Percentiles rank a stretch among this genome's conserved stretches.
Evolutionary conservation across 1,284 basidiomycete genomes (phyloP).

Genomic region (Pisolithus thermaeus): DNA sequence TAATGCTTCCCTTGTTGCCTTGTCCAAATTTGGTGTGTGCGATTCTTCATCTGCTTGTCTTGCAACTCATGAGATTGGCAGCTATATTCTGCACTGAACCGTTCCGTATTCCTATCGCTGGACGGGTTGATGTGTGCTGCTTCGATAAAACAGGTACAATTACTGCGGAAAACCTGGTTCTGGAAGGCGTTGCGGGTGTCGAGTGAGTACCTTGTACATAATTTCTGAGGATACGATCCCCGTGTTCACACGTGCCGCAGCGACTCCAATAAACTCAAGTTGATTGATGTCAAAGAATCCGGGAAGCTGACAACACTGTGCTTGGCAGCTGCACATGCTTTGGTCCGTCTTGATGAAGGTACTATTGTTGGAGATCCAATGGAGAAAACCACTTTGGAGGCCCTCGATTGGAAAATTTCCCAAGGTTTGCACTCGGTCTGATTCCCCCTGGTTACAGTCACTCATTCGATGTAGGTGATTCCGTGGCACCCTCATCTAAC

Average conservation of each 20-base stretch:
- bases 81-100: constrained; percentile 98
- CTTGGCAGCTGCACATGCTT: constrained; percentile 91
- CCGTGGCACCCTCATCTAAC: constrained; percentile 53
- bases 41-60: not conserved
- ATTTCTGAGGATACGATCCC: not conserved
- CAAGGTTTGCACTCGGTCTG: constrained; percentile 48
- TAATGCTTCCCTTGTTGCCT: constrained; percentile 87
- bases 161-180: constrained; percentile 89
- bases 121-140: constrained; percentile 93
- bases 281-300: constrained; percentile 77
- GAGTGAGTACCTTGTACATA: constrained; percentile 48
- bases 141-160: constrained; percentile 98
- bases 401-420: constrained; percentile 84
- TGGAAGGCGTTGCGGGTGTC: constrained; percentile 87
- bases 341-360: constrained; percentile 91
- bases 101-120: constrained; percentile 91
- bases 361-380: constrained; percentile 96
- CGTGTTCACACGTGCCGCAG: constrained; percentile 31
- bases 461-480: constrained; percentile 45
- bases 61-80: constrained; percentile 25
- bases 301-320: constrained; percentile 79
- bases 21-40: constrained; percentile 79
- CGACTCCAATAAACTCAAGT: constrained; percentile 51
- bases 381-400: constrained; percentile 95
- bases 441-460: not conserved